Conservation (phyloP, 768 basidiomycete genomes). For the Rhodotorula diobovata region DNA sequence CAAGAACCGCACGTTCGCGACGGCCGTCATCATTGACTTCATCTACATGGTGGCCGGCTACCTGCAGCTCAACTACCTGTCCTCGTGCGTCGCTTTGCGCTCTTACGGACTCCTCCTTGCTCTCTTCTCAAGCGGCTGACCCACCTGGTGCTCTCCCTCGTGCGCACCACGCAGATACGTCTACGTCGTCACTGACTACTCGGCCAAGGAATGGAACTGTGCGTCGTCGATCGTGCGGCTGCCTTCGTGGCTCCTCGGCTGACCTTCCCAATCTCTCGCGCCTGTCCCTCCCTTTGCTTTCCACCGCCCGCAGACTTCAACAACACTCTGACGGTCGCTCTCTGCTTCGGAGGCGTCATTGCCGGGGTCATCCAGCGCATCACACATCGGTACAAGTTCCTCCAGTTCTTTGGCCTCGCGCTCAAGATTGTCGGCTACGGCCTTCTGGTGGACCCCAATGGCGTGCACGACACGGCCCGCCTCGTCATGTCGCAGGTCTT, state of each 20-base stretch:
- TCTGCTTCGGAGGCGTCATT: slow-evolving; percentile 45
- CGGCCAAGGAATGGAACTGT: slow-evolving; percentile 20
- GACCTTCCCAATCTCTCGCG: no score
- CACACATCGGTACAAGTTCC: slow-evolving; percentile 47
- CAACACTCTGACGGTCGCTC: slow-evolving; percentile 17
- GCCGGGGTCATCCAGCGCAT: slow-evolving; percentile 44
- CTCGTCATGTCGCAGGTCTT: slow-evolving; percentile 45
- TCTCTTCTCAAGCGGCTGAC: no score
- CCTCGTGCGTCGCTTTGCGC: not conserved
- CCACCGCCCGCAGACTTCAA: not conserved
- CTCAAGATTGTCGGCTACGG: slow-evolving; percentile 42
- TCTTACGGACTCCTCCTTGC: no score
- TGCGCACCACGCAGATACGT: slow-evolving; percentile 21
- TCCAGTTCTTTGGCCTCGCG: slow-evolving; percentile 43
- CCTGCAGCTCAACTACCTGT: slow-evolving; percentile 20
- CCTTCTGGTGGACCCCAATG: slow-evolving; percentile 16
- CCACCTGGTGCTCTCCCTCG: no score
- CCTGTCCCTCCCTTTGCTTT: no score
- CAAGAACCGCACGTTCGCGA: slow-evolving; percentile 33
- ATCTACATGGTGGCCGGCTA: slow-evolving; percentile 17
- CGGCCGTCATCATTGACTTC: slow-evolving; percentile 31
- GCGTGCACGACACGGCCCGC: slow-evolving; percentile 24
- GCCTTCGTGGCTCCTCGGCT: no score
- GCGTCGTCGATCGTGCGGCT: not conserved
- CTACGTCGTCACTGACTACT: slow-evolving; percentile 28